Percentiles rank a stretch among this genome's conserved stretches.
phyloP scores from a whole-genome alignment of 2,329 filamentous ascomycete genomes.

The Aspergillus sp. region DNA sequence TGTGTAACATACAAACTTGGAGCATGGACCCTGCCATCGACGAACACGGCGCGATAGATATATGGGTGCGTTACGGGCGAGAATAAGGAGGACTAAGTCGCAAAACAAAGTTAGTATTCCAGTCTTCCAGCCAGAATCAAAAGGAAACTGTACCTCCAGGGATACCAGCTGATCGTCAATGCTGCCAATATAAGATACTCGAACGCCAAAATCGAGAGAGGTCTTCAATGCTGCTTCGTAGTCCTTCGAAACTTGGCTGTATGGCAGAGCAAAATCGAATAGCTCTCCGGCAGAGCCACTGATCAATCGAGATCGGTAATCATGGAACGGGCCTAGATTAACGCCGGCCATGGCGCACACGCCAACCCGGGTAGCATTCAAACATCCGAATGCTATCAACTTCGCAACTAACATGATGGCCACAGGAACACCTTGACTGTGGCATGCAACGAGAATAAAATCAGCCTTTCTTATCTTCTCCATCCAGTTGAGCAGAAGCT shows the following conservation, averaged over 20 bases:
- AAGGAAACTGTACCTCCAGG: constrained; percentile 62
- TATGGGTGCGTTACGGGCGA: constrained; percentile 84
- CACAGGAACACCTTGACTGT: constrained; percentile 94
- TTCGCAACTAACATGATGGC: constrained; percentile 90
- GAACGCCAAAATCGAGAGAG: constrained; percentile 73
- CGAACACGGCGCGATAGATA: constrained; percentile 92
- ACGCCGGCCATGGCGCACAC: constrained; percentile 90
- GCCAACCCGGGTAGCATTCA: constrained; percentile 73
- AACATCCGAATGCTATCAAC: constrained; percentile 82
- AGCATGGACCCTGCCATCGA: constrained; percentile 87
- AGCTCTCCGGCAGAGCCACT: constrained; percentile 90
- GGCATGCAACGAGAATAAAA: constrained; percentile 86
- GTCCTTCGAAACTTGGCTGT: constrained; percentile 76
- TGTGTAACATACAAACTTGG: constrained; percentile 69
- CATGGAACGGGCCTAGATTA: constrained; percentile 85
- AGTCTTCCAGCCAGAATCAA: background rate
- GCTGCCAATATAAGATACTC: constrained; percentile 85
- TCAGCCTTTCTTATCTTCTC: constrained; percentile 85
- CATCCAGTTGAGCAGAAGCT: constrained; percentile 89
- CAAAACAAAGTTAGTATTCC: background rate
- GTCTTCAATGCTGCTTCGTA: constrained; percentile 74
- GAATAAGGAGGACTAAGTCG: constrained; percentile 71
- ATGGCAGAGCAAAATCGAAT: constrained; percentile 84
- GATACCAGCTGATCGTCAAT: constrained; percentile 97
- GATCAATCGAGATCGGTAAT: constrained; percentile 85